Base-by-base conservation (phyloP, 2,329 filamentous ascomycete species). In the Monosporascus sp. region DNA sequence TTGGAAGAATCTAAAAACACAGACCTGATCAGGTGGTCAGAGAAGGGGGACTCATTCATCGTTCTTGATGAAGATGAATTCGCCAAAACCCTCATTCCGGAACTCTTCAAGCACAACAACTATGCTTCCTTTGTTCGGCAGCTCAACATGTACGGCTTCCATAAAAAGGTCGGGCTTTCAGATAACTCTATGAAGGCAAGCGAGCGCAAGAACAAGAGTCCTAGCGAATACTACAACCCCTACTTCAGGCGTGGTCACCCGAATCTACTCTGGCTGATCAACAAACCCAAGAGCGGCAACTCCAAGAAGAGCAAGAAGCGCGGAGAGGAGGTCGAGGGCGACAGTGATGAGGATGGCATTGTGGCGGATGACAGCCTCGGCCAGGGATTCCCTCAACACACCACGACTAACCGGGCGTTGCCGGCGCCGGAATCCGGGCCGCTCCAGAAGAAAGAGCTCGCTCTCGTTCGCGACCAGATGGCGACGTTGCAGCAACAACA, bases 61-160 rank as follows among this genome's bases (percentile, higher is more conserved):
- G 93, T 99, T 3, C 75, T 97, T 8, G 93, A 99, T 65, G 94
- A 99, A 72, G 94, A 99, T 66, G 93, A 96, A 71, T 99, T 99
- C 68, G 97, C 94, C 22, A 96, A 97, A 70, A 88, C 89, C 40
- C 96, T 99, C 63, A 83, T 99, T 17, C 94, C 94, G 2, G 97
- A 97, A 69, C 91, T 97, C 66, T 99, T 99, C 79, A 99, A 99
- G 73, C 94, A 97, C 74, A 96, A 91, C 81, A 97, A 97, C 71
- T 97, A 97, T 75, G 92, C 92, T 35, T 96, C 91, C 72, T 97
- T 97, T 68, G 92, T 97, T 54, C 88, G 92, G 48, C 92, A 97
- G 70, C 77, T 97, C 54, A 97, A 97, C 77, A 97, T 97, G 70
- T 97, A 96, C 71, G 92, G 96, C 68, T 99, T 99, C 64, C 94